Percentiles rank a stretch among this genome's conserved stretches.
phyloP scores from a whole-genome alignment of 225 moss, liverwort and hornwort species.

The Marchantia paleacea region DNA sequence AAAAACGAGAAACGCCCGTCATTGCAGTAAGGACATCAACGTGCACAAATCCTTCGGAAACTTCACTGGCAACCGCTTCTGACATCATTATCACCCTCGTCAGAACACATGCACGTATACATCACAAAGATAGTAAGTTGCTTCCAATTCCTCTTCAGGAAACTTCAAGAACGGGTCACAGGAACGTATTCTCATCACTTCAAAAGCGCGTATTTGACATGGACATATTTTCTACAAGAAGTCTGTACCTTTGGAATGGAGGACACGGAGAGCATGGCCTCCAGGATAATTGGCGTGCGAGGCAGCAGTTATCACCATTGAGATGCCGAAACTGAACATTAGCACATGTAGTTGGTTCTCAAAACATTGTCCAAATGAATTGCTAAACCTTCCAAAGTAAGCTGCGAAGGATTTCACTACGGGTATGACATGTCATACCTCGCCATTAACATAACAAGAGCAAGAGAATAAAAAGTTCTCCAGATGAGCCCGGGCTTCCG shows the following conservation, averaged over 20 bases:
- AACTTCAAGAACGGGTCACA: too few relatives aligned
- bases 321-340: conserved; percentile 53
- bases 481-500: conserved; percentile 55
- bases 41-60: conserved; percentile 53
- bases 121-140: too few relatives aligned
- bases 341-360: neutral
- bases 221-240: neutral
- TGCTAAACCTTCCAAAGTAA: neutral
- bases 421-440: conserved; percentile 43
- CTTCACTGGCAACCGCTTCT: conserved; percentile 42
- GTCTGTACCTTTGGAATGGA: conserved; percentile 63
- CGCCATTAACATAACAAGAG: conserved; percentile 45
- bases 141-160: too few relatives aligned
- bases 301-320: conserved; percentile 76
- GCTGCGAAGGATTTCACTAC: neutral
- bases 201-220: too few relatives aligned
- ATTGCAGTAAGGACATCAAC: conserved; percentile 82
- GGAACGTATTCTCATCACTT: too few relatives aligned
- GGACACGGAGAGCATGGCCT: conserved; percentile 69
- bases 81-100: conserved; percentile 29
- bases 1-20: conserved; percentile 90
- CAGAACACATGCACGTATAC: neutral
- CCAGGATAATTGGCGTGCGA: conserved; percentile 96
- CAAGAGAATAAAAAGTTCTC: conserved; percentile 52
- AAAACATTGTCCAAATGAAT: neutral